Evolutionary conservation across 2,329 filamentous ascomycete genomes (phyloP), one percentile per base, ranked within the genome.

Genomic region (Aureobasidium sp.): DNA sequence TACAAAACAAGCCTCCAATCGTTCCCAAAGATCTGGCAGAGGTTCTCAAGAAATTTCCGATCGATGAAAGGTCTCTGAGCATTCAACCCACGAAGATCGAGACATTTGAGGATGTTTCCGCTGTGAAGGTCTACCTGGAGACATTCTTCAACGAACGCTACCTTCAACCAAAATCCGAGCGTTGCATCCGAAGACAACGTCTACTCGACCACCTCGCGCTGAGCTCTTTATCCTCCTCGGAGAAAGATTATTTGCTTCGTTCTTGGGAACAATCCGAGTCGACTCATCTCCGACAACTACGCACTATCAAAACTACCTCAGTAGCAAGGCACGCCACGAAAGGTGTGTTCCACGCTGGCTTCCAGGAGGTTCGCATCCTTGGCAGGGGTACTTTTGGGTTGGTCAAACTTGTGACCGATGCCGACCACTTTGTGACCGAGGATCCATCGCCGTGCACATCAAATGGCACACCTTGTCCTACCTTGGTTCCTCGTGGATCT

Each of bases 361-460:
- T 93, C 68, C 88, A 96, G 65, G 79, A 86, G 13, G 75, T 97
- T 31, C 89, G 91, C 66, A 80, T 95, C 19, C 79, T 97, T 5
- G 92, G 94, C 0, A 95, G 94, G 71, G 93, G 94, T 9, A 96
- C 92, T 69, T 99, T 97, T 74, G 93, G 94, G 0, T 86, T 96
- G 25, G 94, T 99, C 17, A 84, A 87, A 47, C 79, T 99, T 37
- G 92, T 97, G 2, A 85, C 85, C 60, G 88, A 92, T 70, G 29
- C 47, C 21, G 19, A 38, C 10, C 29, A 60, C n/a, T 40, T 42
- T 2, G 9, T 38, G 7, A 38, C 49, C 4, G 27, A 54, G 23
- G 38, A 55, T 3, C 50, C 49, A 29, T 40, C 50, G n/a, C 21
- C 27, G 4, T 61, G 31, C 25, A 19, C 11, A 25, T 25, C n/a